Conservation (phyloP, 345 rosid species). For the Hibiscus syriacus region DNA sequence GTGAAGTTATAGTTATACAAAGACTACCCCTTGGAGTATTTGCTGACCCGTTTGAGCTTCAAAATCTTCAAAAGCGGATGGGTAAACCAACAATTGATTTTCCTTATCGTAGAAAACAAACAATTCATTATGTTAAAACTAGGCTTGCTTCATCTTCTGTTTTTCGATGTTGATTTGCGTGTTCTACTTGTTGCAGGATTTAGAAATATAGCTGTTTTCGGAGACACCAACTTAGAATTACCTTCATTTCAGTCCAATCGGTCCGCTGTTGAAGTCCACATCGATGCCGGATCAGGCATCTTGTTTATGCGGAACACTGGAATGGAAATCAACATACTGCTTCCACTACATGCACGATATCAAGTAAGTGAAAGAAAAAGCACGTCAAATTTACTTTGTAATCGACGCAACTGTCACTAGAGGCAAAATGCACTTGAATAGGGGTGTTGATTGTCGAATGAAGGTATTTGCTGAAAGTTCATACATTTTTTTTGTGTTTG, state of each 20-base stretch:
- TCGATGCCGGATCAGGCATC: constrained; percentile 24
- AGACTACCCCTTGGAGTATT: constrained; percentile 78
- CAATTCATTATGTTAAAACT: not conserved
- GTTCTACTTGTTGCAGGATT: constrained; percentile 34
- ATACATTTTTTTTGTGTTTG: not conserved
- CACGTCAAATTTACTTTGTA: not conserved
- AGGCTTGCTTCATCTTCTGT: not conserved
- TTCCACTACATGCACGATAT: constrained; percentile 85
- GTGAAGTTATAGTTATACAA: constrained; percentile 49
- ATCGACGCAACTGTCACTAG: not conserved
- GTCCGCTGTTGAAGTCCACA: constrained; percentile 72
- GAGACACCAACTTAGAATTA: constrained; percentile 81
- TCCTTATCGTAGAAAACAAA: not conserved
- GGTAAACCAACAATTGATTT: constrained; percentile 26
- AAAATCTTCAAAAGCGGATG: constrained; percentile 44
- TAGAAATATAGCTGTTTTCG: constrained; percentile 52
- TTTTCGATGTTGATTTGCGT: not conserved
- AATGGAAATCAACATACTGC: constrained; percentile 38
- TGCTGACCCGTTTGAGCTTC: constrained; percentile 90
- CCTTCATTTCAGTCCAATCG: constrained; percentile 68
- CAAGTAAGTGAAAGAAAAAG: constrained; percentile 35
- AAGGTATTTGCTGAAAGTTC: not conserved
- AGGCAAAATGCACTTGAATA: not conserved
- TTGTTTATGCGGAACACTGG: constrained; percentile 21
- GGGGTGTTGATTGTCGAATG: not conserved